Base-by-base conservation (phyloP, 306 rosid species). In the Sesbania bispinosa region DNA sequence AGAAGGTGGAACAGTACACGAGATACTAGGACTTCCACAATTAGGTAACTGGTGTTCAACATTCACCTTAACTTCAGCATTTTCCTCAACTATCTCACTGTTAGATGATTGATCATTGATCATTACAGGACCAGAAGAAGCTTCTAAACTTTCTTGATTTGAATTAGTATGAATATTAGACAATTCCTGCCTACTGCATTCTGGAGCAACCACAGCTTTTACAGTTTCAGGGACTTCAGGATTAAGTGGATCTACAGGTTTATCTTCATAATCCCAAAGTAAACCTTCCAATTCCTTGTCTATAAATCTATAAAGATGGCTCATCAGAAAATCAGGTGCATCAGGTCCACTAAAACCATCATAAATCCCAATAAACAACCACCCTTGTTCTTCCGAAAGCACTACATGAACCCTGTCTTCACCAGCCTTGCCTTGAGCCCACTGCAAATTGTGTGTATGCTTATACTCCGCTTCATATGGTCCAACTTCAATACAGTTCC, bases 361-460 rank as follows among this genome's bases (percentile, higher is more conserved):
- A 54, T 88, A 88, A 50, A 88, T 88, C 67, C 93, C 93, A 38
- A 85, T 83, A 75, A 88, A 88, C 75, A 88, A 71, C 93, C 93
- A 88, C 51, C 93, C 93, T 76, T 88, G 88, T 75, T 88, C 93
- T 83, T 85, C 93, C 1, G 88, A 88, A 65, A 85, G 86, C 66
- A 88, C 88, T 5, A 85, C 88, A 48, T 88, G 90, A 43, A 85
- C 88, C 79, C 93, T 83, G 59, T 88, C 93, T 77, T 88, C 93
- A 27, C 93, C 93, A 33, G 93, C 93, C 79, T 87, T 87, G 47
- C 92, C 92, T 42, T 84, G 92, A 67, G 92, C 92, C 92, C 92
- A 87, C 83, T 87, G 92, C 83, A 87, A 78, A 73, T 84, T 84
- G 45, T 80, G 85, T 32, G 77, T 69, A 55, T 81, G 82, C 50